Percentiles rank a stretch among this genome's conserved stretches.
phyloP scores from a whole-genome alignment of 257 asterid genomes.

The Solanum appendiculatum region DNA sequence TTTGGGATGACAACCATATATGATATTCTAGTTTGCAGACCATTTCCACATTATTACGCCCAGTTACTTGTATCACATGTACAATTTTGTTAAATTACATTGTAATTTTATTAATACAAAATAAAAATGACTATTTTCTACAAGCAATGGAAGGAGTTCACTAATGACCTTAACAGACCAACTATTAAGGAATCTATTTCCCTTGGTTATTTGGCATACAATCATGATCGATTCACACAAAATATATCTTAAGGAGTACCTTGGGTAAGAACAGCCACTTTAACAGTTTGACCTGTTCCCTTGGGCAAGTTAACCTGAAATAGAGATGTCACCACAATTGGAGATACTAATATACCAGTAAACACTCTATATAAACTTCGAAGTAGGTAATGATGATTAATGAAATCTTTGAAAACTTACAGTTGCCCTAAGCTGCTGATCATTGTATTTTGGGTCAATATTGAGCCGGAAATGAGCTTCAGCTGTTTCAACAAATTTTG shows the following conservation, averaged over 20 bases:
- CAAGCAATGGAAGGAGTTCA: neutral
- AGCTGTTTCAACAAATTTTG: constrained; percentile 77
- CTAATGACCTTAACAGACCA: neutral
- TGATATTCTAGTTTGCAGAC: neutral
- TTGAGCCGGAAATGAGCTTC: constrained; percentile 99
- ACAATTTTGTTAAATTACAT: neutral
- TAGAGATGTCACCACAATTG: neutral
- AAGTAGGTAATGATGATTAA: neutral
- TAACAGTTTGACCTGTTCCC: constrained; percentile 92
- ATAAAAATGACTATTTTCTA: neutral
- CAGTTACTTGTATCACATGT: neutral
- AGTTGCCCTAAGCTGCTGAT: constrained; percentile 96
- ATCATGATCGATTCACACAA: neutral
- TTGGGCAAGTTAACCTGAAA: constrained; percentile 91
- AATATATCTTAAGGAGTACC: constrained; percentile 28
- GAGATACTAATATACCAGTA: neutral
- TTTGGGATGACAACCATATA: neutral
- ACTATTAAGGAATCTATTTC: neutral
- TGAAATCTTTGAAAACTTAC: constrained; percentile 30
- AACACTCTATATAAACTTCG: neutral
- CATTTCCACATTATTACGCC: neutral
- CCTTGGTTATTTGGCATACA: neutral
- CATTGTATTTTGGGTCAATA: constrained; percentile 94
- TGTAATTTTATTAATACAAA: neutral
- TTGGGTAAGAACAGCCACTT: constrained; percentile 96